Base-by-base conservation (phyloP, 2,329 filamentous ascomycete genomes). In the Botryosphaeria agaves region DNA sequence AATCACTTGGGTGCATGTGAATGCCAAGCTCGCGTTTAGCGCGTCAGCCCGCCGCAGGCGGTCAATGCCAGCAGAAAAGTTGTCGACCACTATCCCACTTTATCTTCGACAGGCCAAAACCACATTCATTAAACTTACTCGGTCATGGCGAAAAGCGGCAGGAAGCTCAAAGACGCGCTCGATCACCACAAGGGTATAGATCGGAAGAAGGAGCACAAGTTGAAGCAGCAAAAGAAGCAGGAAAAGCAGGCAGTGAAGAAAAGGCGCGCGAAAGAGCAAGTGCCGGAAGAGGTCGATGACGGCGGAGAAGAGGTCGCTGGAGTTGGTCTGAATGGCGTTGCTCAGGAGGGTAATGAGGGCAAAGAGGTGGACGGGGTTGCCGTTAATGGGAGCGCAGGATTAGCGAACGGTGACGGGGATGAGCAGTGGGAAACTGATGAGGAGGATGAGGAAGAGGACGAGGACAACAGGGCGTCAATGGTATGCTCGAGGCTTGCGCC, bases 151-250 rank as follows among this genome's bases (percentile, higher is more conserved):
- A n/a, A 64, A 65, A 48, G 47, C 28, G 49, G 48, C 33, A 63
- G 62, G 38, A 73, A 71, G 47, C 53, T 76, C 28, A 61, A 71
- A 35, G 51, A 59, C 26, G 68, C 69, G 28, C 61, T 76, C 14
- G 66, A 73, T 40, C 57, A 61, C 31, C 55, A 69, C 34, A 63
- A 68, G 46, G 69, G 69, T 18, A 57, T 66, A 28, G 76, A 89
- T 41, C 76, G 79, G 37, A 75, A 77, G 38, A 65, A 82, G 31
- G 80, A 87, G 52, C 73, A 80, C 12, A 46, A 52, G 35, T 51
- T 50, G 38, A 50, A 49, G 36, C 37, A 41, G 32, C 47, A 87
- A 51, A 71, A 73, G 49, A 80, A 76, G 57, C 60, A 76, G 38
- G 53, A 58, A 48, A 72, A 70, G 45, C 57, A 56, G 41, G 63